A percentile compares a stretch with the other conserved stretches of the same genome.
These are phyloP conservation scores for Hanseniaspora gamundiae DNA, from an alignment of 1,139 yeast genomes.

Conservation along the genomic window DNA sequence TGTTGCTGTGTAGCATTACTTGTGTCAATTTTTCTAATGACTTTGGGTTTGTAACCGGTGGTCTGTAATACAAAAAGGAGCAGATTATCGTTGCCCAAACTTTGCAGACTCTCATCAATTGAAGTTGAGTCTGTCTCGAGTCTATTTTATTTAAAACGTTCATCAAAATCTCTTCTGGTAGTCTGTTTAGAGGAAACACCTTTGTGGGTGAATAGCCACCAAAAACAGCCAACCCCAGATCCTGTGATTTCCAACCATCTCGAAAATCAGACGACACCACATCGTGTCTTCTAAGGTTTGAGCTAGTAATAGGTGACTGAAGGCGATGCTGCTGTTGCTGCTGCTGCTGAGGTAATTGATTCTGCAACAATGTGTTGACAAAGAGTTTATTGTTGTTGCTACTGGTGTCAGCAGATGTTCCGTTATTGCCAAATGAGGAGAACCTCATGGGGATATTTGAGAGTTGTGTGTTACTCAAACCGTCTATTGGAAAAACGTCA, in stretches of 20 bases:
- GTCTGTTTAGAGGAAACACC: conserved; percentile 37
- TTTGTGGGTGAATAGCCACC: conserved; percentile 1
- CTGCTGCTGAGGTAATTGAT: neutral
- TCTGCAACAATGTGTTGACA: too few species aligned
- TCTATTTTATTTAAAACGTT: conserved; percentile 58
- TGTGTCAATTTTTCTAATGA: conserved; percentile 38
- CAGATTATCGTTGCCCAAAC: conserved; percentile 73
- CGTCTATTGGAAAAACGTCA: neutral
- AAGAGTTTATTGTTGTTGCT: neutral
- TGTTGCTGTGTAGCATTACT: conserved; percentile 37
- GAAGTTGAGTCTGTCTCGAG: conserved; percentile 50
- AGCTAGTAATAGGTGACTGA: too few species aligned
- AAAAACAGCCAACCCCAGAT: neutral
- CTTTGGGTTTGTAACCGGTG: conserved; percentile 50
- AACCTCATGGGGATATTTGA: too few species aligned
- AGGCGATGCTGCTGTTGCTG: neutral
- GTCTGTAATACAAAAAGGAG: conserved; percentile 83
- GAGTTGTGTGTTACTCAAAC: too few species aligned
- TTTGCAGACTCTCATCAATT: conserved; percentile 64
- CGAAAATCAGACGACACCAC: neutral
- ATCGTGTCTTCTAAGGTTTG: neutral
- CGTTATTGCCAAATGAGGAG: neutral
- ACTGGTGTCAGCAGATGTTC: too few species aligned
- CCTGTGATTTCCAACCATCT: neutral
- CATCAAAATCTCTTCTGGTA: conserved; percentile 75